These are phyloP conservation scores for Pseudonitzschia multiseries DNA, from an alignment of 108 stramenopile genomes.

Conservation along the genomic window DNA sequence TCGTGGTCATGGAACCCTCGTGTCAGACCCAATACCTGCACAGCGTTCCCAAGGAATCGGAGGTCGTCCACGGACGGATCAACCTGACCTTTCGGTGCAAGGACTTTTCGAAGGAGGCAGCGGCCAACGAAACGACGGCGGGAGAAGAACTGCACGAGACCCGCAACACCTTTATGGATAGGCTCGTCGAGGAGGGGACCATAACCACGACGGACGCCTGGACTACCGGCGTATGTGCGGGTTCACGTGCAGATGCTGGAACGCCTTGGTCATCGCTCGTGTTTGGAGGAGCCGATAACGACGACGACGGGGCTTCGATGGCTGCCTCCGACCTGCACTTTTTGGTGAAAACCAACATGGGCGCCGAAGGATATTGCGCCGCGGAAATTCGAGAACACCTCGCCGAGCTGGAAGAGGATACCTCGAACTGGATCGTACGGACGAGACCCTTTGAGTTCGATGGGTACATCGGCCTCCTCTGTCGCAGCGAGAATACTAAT, in stretches of 20 bases:
- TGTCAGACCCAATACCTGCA: slow-evolving; percentile 65
- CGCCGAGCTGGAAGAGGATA: slow-evolving; percentile 16
- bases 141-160: slow-evolving; percentile 58
- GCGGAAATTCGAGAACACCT: slow-evolving; percentile 54
- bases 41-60: slow-evolving; percentile 49
- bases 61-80: slow-evolving; percentile 55
- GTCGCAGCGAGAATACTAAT: no score
- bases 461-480: slow-evolving; percentile 55
- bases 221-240: background rate
- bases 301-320: background rate
- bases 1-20: slow-evolving; percentile 61
- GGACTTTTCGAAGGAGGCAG: slow-evolving; percentile 11
- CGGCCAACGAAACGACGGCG: slow-evolving; percentile 33
- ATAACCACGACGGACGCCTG: slow-evolving; percentile 13
- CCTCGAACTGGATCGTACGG: slow-evolving; percentile 24
- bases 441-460: slow-evolving; percentile 55
- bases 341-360: slow-evolving; percentile 61
- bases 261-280: background rate
- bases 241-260: background rate
- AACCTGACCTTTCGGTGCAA: slow-evolving; percentile 77
- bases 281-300: background rate
- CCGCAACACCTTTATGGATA: slow-evolving; percentile 55
- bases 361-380: slow-evolving; percentile 58
- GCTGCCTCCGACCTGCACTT: slow-evolving; percentile 34
- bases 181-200: slow-evolving; percentile 29